Evolutionary conservation across 2,329 filamentous ascomycete genomes (phyloP).

Genomic region (Penicillium sp.): DNA sequence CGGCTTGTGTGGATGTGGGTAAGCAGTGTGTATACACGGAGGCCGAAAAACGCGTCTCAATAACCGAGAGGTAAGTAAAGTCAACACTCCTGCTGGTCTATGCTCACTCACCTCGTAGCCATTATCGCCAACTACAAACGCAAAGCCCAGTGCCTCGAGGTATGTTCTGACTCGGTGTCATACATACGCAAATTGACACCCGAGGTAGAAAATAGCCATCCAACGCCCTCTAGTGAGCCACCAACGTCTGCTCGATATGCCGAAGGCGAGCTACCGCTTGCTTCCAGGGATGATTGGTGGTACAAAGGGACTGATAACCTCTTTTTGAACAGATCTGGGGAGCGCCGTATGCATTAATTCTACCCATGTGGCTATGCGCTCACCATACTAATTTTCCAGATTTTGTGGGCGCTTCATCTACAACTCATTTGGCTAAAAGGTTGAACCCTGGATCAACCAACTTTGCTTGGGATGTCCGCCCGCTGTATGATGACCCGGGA

Average conservation of each 20-base stretch:
- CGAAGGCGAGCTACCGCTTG: slow-evolving; percentile 24
- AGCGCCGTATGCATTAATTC: slow-evolving; percentile 29
- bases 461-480: slow-evolving; percentile 38
- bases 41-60: slow-evolving; percentile 37
- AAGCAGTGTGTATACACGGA: slow-evolving; percentile 39
- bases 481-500: slow-evolving; percentile 37
- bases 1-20: slow-evolving; percentile 34
- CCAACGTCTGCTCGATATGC: slow-evolving; percentile 19
- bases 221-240: slow-evolving; percentile 11
- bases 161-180: slow-evolving; percentile 1
- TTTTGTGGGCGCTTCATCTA: slow-evolving; percentile 37
- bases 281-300: slow-evolving; percentile 42
- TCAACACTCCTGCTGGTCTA: neutral
- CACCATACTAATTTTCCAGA: slow-evolving; percentile 17
- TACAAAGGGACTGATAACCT: slow-evolving; percentile 40
- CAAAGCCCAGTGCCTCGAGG: slow-evolving; percentile 27
- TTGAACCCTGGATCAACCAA: slow-evolving; percentile 36
- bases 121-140: slow-evolving; percentile 37
- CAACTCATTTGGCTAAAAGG: slow-evolving; percentile 38
- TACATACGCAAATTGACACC: neutral
- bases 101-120: slow-evolving; percentile 20
- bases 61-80: slow-evolving; percentile 35
- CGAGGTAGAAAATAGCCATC: neutral
- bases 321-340: slow-evolving; percentile 37
- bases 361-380: neutral